These are phyloP conservation scores for Stagonosporopsis chrysanthemi DNA, from an alignment of 2,329 filamentous ascomycete genomes.

Conservation along the genomic window DNA sequence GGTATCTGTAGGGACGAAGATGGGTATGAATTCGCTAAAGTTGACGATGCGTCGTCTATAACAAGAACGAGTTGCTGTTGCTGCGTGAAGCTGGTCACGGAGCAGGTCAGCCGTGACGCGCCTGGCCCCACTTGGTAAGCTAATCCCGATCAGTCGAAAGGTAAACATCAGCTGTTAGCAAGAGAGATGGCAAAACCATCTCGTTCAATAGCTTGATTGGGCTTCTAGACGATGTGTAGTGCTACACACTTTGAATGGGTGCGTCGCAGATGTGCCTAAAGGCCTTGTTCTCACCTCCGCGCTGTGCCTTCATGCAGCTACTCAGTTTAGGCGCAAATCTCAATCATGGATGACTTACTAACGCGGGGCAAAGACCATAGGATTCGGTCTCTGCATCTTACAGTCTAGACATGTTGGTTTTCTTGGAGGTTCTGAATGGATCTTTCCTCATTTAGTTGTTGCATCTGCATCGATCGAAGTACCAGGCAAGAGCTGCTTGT, in stretches of 20 bases:
- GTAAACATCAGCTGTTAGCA: not conserved
- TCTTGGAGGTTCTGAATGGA: not conserved
- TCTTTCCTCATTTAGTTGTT: too few relatives aligned
- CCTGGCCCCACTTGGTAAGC: not conserved
- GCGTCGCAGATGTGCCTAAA: not conserved
- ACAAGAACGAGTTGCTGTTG: conserved; percentile 1
- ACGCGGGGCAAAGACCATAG: not conserved
- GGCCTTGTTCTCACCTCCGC: not conserved
- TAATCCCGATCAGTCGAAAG: not conserved
- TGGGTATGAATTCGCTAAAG: not conserved
- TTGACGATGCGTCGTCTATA: not conserved
- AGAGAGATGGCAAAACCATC: not conserved
- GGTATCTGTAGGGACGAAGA: not conserved
- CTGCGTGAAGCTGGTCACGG: not conserved
- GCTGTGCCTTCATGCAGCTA: not conserved
- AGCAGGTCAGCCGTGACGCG: conserved; percentile 17
- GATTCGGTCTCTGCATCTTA: not conserved
- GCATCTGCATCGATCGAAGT: not conserved
- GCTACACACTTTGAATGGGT: too few relatives aligned
- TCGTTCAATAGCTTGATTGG: not conserved
- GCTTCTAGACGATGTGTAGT: not conserved
- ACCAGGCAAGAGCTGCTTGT: not conserved
- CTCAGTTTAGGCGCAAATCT: not conserved
- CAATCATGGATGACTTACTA: not conserved
- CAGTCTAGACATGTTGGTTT: not conserved